phyloP scores from a whole-genome alignment of 2,329 filamentous ascomycete genomes.

The Paracorniculantispora psalliotae region DNA sequence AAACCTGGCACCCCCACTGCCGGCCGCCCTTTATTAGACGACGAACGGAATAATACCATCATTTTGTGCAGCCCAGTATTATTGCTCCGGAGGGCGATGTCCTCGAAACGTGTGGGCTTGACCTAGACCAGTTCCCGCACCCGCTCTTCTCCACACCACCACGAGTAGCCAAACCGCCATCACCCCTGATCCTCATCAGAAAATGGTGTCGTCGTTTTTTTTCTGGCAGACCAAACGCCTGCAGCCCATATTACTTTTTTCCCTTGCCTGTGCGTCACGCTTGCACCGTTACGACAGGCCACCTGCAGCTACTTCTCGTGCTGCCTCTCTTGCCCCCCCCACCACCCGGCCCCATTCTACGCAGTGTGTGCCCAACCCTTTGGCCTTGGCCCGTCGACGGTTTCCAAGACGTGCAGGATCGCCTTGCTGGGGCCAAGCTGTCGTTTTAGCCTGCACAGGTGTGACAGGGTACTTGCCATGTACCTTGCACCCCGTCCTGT shows the following conservation, averaged over 20 bases:
- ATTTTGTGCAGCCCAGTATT: not conserved
- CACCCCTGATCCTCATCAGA: constrained; percentile 11
- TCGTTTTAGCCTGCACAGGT: not conserved
- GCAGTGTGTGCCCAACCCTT: not conserved
- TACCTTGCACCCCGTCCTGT: not conserved
- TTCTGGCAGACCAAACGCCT: not conserved
- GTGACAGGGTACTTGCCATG: not conserved
- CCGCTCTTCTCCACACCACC: constrained; percentile 11
- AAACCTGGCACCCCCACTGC: not conserved
- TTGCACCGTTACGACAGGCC: constrained; percentile 9
- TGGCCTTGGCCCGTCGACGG: not conserved
- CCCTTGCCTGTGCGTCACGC: constrained; percentile 10
- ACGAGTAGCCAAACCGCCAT: constrained; percentile 7
- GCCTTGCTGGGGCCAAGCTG: not conserved
- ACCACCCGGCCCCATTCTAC: not conserved
- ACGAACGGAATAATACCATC: not conserved
- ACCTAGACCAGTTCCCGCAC: constrained; percentile 6
- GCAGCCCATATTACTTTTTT: constrained; percentile 12
- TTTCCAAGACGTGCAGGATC: constrained; percentile 2
- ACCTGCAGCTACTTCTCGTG: constrained; percentile 4
- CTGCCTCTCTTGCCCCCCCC: not conserved
- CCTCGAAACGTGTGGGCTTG: constrained; percentile 5
- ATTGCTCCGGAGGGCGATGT: not conserved
- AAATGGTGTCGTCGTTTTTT: constrained; percentile 1
- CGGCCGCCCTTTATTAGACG: not conserved